Conservation (phyloP, 2,329 filamentous ascomycete species). For the Fusarium staphyleae region DNA sequence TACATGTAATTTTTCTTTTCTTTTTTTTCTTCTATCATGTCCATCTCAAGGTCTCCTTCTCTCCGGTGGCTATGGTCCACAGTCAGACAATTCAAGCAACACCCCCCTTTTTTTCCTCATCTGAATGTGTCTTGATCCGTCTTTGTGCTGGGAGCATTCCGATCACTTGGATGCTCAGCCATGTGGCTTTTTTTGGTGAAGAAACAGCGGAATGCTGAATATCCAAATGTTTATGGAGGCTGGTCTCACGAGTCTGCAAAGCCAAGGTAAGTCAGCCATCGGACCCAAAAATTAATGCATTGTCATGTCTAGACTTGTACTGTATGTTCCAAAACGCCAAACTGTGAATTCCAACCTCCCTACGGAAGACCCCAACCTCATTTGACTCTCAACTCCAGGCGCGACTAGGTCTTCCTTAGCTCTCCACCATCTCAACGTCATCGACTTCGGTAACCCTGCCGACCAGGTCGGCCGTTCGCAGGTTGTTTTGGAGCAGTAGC, state of each 20-base stretch:
- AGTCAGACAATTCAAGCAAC: constrained; percentile 40
- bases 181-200: constrained; percentile 17
- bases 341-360: constrained; percentile 13
- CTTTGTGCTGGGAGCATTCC: constrained; percentile 21
- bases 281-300: constrained; percentile 14
- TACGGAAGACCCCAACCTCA: too few species aligned
- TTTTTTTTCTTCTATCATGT: constrained; percentile 25
- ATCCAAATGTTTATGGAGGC: neutral
- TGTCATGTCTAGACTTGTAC: constrained; percentile 3
- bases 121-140: constrained; percentile 5
- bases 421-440: constrained; percentile 9
- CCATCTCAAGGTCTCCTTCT: constrained; percentile 39
- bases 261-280: neutral
- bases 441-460: constrained; percentile 4
- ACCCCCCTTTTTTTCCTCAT: constrained; percentile 24
- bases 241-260: constrained; percentile 1
- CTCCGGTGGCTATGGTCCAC: constrained; percentile 40
- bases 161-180: constrained; percentile 10
- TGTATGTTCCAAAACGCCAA: constrained; percentile 19
- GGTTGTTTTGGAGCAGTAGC: constrained; percentile 27
- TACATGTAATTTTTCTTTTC: constrained; percentile 40
- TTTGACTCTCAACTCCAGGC: neutral
- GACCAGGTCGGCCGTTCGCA: constrained; percentile 1
- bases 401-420: neutral
- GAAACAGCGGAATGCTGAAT: constrained; percentile 19